Percentiles rank a stretch among this genome's conserved stretches.
These are phyloP conservation scores for Cyclotella sp. DNA, from an alignment of 108 stramenopile genomes.

Conservation along the genomic window DNA sequence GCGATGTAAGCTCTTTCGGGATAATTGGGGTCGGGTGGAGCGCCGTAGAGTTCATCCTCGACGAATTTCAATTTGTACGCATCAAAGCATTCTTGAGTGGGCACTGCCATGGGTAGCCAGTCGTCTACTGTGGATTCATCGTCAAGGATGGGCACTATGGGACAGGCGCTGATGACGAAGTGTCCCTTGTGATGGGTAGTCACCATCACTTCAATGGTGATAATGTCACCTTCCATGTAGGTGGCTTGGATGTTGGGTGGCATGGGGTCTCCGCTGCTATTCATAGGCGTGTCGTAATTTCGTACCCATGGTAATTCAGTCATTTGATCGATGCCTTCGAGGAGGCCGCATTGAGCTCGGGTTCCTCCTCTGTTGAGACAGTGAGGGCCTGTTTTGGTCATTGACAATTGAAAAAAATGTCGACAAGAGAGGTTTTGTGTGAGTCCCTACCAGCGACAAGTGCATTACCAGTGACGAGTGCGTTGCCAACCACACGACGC, in stretches of 20 bases:
- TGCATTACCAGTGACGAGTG: not conserved
- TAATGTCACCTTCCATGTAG: slow-evolving; percentile 42
- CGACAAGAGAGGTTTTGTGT: not conserved
- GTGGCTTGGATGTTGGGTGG: slow-evolving; percentile 39
- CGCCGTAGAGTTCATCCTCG: slow-evolving; percentile 48
- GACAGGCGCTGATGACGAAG: slow-evolving; percentile 58
- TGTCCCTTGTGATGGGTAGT: slow-evolving; percentile 68
- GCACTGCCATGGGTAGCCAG: slow-evolving; percentile 8
- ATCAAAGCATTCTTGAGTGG: slow-evolving; percentile 64
- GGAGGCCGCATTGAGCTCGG: slow-evolving; percentile 36
- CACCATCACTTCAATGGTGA: slow-evolving; percentile 42
- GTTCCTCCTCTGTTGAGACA: slow-evolving; percentile 38
- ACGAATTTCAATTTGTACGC: slow-evolving; percentile 46
- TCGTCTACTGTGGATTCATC: not conserved
- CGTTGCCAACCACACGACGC: not conserved
- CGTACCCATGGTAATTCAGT: slow-evolving; percentile 5
- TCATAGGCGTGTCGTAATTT: slow-evolving; percentile 54
- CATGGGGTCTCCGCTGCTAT: slow-evolving; percentile 42
- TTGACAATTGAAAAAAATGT: not conserved
- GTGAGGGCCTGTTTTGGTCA: slow-evolving; percentile 10
- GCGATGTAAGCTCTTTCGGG: slow-evolving; percentile 62
- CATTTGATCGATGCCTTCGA: slow-evolving; percentile 7
- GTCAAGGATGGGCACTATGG: slow-evolving; percentile 18
- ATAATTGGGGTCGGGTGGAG: slow-evolving; percentile 46
- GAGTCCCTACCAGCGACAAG: no score